Evolutionary conservation across 1,139 yeast species (phyloP), one percentile per base, ranked within the genome.

Genomic region (Saccharomyces hybrid): DNA sequence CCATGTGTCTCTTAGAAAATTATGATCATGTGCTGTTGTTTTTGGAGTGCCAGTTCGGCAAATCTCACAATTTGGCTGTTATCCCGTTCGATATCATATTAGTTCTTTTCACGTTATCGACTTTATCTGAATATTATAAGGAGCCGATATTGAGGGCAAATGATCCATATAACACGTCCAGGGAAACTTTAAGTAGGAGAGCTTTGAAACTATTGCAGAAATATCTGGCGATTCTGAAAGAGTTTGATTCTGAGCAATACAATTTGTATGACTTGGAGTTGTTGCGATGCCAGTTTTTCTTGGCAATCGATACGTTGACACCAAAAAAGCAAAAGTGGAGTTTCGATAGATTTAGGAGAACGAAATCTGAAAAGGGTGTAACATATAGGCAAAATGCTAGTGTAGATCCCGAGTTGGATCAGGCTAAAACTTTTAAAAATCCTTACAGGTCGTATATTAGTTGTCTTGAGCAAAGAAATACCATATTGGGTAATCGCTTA

Each of bases 221-320:
- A 46, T 62, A 62, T 49, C 34, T 61, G 9, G 26, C 48, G 5
- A 50, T 54, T 5, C 49, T 67, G 34, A 55, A 56, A 27, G 57
- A 54, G 2, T 64, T 63, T 53, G 63, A 66, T 52, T 42, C 49
- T 7, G 46, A 51, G 1, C 50, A 46, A 31, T 57, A 58, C 53
- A 57, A 51, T 8, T 41, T 48, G n/a, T 61, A 64, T 48, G 63
- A 61, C 38, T 50, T 64, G 29, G 69, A 65, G 49, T 55, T 68
- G 23, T 53, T 68, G 46, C 58, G 70, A 44, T 65, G 71, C 52
- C 71, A 68, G 50, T 56, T 68, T 34, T 67, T 67, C 49, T 25
- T 65, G 23, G 62, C 61, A 9, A 50, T 63, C 3, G 71, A 67
- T 52, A 46, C 59, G 1, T 31, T 66, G 13, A 51, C 55, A 25